Conservation (phyloP, 2,329 filamentous ascomycete genomes). For the Cucurbitaria berberidis region DNA sequence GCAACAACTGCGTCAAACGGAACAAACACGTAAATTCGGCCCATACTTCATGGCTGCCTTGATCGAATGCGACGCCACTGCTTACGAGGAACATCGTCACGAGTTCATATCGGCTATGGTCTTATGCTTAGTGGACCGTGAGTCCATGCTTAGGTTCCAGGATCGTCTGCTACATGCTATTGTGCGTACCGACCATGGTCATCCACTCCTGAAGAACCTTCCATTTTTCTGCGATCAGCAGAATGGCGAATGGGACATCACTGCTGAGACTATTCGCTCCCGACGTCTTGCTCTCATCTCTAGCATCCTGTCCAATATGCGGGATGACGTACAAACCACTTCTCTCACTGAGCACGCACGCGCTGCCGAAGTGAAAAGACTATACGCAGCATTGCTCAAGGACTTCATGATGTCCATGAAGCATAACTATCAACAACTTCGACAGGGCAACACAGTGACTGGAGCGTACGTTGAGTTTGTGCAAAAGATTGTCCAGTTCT, state of each 20-base stretch:
- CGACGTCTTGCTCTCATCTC: conserved; percentile 63
- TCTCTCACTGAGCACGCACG: conserved; percentile 35
- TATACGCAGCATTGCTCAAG: conserved; percentile 60
- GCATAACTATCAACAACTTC: conserved; percentile 63
- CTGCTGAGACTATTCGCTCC: conserved; percentile 59
- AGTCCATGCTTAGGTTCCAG: conserved; percentile 67
- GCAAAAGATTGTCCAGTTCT: conserved; percentile 63
- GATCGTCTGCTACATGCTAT: conserved; percentile 62
- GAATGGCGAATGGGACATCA: conserved; percentile 54
- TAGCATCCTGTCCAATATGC: conserved; percentile 65
- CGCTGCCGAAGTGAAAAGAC: conserved; percentile 48
- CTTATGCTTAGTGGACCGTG: conserved; percentile 63
- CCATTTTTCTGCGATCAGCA: conserved; percentile 58
- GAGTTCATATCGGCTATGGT: conserved; percentile 63
- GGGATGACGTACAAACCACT: conserved; percentile 53
- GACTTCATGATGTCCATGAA: conserved; percentile 68
- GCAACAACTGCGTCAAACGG: conserved; percentile 54
- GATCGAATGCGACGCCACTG: conserved; percentile 47
- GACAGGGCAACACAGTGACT: conserved; percentile 48
- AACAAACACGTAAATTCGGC: conserved; percentile 54
- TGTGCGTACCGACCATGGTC: conserved; percentile 53
- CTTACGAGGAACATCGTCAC: conserved; percentile 53
- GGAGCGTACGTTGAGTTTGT: conserved; percentile 68
- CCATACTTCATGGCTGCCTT: conserved; percentile 54
- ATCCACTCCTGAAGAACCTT: conserved; percentile 62